Evolutionary conservation across 2,329 filamentous ascomycete genomes (phyloP).

Genomic region (Capronia coronata): DNA sequence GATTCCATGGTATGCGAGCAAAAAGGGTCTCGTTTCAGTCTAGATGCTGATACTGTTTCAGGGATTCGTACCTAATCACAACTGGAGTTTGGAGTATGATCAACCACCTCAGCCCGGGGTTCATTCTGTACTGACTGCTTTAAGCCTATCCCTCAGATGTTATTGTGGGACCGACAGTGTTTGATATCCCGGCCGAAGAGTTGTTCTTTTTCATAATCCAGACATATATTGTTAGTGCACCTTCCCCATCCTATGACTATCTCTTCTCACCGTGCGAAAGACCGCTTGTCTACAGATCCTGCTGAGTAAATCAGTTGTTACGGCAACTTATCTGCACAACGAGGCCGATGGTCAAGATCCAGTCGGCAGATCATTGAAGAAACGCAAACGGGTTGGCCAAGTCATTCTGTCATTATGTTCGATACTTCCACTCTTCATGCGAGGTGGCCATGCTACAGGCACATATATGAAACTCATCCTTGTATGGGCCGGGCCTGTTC

Average conservation of each 20-base stretch:
- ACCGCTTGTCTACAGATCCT: constrained; percentile 63
- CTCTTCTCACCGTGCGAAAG: constrained; percentile 6
- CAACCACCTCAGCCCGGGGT: neutral
- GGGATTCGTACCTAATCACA: constrained; percentile 64
- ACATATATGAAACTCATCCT: constrained; percentile 67
- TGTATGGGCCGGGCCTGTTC: constrained; percentile 61
- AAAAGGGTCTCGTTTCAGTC: neutral
- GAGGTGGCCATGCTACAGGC: constrained; percentile 44
- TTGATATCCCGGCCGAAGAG: constrained; percentile 63
- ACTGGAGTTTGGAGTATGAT: constrained; percentile 55
- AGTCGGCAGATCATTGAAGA: constrained; percentile 34
- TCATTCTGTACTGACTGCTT: constrained; percentile 11
- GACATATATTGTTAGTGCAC: constrained; percentile 54
- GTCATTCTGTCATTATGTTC: constrained; percentile 36
- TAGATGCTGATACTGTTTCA: constrained; percentile 5
- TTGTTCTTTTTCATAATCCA: constrained; percentile 73
- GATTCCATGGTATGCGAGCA: constrained; percentile 53
- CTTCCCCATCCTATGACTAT: neutral
- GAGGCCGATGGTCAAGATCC: constrained; percentile 30
- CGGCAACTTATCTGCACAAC: constrained; percentile 48
- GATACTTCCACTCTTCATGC: constrained; percentile 33
- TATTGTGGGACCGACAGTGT: constrained; percentile 56
- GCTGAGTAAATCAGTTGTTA: constrained; percentile 56
- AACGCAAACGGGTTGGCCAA: constrained; percentile 47
- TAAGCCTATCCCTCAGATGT: constrained; percentile 59